Percentiles rank a stretch among this genome's conserved stretches.
Evolutionary conservation across 768 basidiomycete species (phyloP).

Genomic region (Termitomyces sp.): DNA sequence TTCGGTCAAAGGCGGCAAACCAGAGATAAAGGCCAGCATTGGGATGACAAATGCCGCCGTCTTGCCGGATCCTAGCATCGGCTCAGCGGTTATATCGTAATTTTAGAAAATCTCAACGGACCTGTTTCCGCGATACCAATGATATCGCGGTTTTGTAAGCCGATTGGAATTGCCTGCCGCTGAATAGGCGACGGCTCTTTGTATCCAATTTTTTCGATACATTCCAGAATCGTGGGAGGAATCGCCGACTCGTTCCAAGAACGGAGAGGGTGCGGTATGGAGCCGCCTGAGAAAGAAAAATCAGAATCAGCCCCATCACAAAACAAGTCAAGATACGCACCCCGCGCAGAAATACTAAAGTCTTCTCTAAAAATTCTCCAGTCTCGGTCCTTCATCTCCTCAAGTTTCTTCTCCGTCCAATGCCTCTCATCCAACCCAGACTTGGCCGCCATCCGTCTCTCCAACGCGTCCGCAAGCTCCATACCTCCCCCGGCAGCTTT

Average conservation of each 20-base stretch:
- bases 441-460: conserved; percentile 76
- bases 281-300: conserved; percentile 54
- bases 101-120: conserved; percentile 18
- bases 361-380: conserved; percentile 99
- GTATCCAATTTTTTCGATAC: conserved; percentile 91
- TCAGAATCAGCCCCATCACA: not conserved
- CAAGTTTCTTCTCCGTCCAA: conserved; percentile 92
- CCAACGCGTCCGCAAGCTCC: conserved; percentile 76
- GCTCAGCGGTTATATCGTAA: conserved; percentile 1
- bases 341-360: conserved; percentile 92
- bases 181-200: conserved; percentile 97
- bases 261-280: conserved; percentile 89
- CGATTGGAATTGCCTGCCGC: conserved; percentile 98
- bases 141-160: conserved; percentile 91
- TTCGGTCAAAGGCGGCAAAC: conserved; percentile 80
- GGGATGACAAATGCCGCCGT: conserved; percentile 98
- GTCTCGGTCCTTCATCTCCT: conserved; percentile 95
- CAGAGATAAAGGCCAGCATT: conserved; percentile 92
- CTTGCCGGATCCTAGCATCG: conserved; percentile 83
- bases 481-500: conserved; percentile 26
- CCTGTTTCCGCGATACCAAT: conserved; percentile 99
- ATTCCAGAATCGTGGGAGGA: conserved; percentile 68
- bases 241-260: conserved; percentile 89
- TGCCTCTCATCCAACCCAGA: conserved; percentile 88
- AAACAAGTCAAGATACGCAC: conserved; percentile 30